A percentile compares a stretch with the other conserved stretches of the same genome.
These are phyloP conservation scores for Lithospermum erythrorhizon DNA, from an alignment of 257 asterid species.

Conservation along the genomic window DNA sequence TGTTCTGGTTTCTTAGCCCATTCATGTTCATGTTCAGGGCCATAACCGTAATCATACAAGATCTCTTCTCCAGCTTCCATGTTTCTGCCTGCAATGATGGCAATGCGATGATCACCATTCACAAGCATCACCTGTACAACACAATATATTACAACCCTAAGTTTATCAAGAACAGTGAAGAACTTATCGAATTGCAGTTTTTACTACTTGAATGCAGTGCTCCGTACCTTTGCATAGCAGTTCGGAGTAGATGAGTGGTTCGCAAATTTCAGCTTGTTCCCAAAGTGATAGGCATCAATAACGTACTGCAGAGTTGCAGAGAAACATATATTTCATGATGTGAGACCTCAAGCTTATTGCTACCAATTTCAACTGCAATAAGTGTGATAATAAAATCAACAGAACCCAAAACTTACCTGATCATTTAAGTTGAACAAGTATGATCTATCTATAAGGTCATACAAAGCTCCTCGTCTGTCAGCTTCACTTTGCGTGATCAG, in stretches of 20 bases:
- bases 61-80: constrained; percentile 82
- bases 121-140: constrained; percentile 64
- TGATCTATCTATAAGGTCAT: constrained; percentile 82
- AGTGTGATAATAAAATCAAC: not conserved
- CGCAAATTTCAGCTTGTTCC: constrained; percentile 92
- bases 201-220: no score
- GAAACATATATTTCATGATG: constrained; percentile 7
- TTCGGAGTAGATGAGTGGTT: constrained; percentile 92
- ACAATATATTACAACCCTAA: constrained; percentile 5
- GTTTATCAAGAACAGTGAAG: not conserved
- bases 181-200: not conserved
- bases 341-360: not conserved
- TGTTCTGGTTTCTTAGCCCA: constrained; percentile 81
- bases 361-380: not conserved
- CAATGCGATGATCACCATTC: constrained; percentile 96
- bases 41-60: constrained; percentile 82
- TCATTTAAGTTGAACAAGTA: constrained; percentile 89
- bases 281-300: constrained; percentile 88
- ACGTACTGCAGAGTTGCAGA: constrained; percentile 74
- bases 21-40: constrained; percentile 76
- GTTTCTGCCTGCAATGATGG: constrained; percentile 72
- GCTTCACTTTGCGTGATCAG: constrained; percentile 92
- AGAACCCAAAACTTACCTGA: constrained; percentile 42
- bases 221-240: constrained; percentile 83
- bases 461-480: constrained; percentile 85